Conservation (phyloP, 441 rosid genomes). For the Omphalea diandra region DNA sequence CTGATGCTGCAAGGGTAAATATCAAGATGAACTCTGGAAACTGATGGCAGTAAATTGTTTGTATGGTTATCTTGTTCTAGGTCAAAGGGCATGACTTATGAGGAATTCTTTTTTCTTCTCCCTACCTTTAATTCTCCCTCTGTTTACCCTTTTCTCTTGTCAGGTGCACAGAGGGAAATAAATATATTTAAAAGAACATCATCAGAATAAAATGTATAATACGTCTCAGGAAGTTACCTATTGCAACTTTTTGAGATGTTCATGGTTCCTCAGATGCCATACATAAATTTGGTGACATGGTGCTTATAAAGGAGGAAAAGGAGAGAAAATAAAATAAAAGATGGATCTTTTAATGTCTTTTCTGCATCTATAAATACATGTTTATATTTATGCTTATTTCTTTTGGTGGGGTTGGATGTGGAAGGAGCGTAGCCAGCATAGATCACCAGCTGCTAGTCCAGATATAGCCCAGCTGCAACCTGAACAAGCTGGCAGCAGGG, state of each 20-base stretch:
- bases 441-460: conserved; percentile 38
- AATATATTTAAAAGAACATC: background rate
- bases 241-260: background rate
- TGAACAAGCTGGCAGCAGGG: conserved; percentile 42
- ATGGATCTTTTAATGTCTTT: conserved; percentile 8
- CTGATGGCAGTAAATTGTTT: background rate
- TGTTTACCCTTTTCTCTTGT: background rate
- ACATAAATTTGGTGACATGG: background rate
- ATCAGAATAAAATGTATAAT: background rate
- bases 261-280: background rate
- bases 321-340: background rate
- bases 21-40: conserved; percentile 22
- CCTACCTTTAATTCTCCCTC: background rate
- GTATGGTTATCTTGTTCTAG: conserved; percentile 4
- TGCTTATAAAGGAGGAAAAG: too few species aligned
- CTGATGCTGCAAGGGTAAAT: conserved; percentile 44
- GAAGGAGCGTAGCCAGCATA: conserved; percentile 43
- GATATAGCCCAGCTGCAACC: conserved; percentile 38
- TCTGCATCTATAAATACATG: background rate
- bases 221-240: background rate
- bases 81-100: background rate
- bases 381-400: background rate
- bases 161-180: background rate
- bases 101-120: background rate
- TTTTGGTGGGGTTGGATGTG: conserved; percentile 20